Base-by-base conservation (phyloP, 495 filamentous ascomycete species). In the Geoglossum glabrum region DNA sequence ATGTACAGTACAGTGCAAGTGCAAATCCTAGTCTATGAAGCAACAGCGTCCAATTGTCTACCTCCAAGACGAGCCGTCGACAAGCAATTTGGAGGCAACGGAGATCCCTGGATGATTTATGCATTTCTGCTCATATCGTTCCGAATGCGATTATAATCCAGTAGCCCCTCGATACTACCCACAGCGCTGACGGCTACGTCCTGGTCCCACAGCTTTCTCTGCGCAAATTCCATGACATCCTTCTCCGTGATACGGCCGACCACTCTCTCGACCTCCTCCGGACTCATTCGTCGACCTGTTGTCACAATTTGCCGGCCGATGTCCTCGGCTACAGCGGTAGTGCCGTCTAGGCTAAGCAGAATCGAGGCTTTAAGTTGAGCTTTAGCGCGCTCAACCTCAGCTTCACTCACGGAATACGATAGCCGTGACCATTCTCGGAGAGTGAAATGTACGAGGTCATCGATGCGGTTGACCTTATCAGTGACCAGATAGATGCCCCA, bases 401-500 rank as follows among this genome's bases (percentile, higher is more conserved):
- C 79, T 65, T 86, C 79, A 66, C 79, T 82, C 65, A 99, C 92
- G 71, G 78, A 81, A 76, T 79, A 79, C 55, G 85, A 87, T 54
- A 99, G 80, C 52, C 92, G 86, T 57, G 87, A 84, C 92, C 92
- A 99, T 76, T 99, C 92, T 59, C 93, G 88, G 69, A 97, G 87
- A 38, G 92, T 82, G 74, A 97, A 99, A 80, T 97, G 93, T 65
- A 95, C 81, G 36, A 97, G 82, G 71, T 99, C 92, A 66, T 99
- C 92, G 64, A 97, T 76, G 43, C 77, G 74, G 63, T 83, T 86
- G 61, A 90, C 71, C 69, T 89, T 84, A 71, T 95, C 89, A 64
- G 86, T 89, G 62, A 95, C 86, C 56, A 99, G 76, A 79, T 99
- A 99, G 78, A 97, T 96, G 72, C 92, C 92, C 92, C 92, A 99